A percentile compares a stretch with the other conserved stretches of the same genome.
Evolutionary conservation across 352 stramenopile species (phyloP).

Genomic region (Pythium myriotylum): DNA sequence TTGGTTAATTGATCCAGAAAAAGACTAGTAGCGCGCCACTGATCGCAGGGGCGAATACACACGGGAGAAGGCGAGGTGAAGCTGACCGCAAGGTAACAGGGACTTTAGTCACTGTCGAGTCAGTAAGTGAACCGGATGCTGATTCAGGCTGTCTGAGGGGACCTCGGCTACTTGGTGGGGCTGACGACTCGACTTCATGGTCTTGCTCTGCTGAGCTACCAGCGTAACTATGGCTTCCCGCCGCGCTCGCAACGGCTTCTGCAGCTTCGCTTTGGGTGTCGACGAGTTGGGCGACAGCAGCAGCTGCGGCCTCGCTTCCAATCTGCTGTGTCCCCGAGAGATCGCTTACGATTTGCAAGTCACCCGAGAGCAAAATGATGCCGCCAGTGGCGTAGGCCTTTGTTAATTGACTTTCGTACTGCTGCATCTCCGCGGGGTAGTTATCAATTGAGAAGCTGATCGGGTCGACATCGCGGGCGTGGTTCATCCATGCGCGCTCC

Average conservation of each 20-base stretch:
- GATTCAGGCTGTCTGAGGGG: background rate
- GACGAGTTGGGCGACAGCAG: slow-evolving; percentile 10
- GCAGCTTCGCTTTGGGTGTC: background rate
- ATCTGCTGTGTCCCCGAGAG: slow-evolving; percentile 5
- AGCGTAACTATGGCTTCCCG: background rate
- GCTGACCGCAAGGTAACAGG: background rate
- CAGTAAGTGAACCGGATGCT: background rate
- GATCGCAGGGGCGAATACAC: no score
- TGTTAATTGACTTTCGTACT: slow-evolving; percentile 19
- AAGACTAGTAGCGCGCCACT: no score
- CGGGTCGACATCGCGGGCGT: slow-evolving; percentile 10
- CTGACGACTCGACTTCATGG: background rate
- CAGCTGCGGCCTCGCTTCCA: slow-evolving; percentile 15
- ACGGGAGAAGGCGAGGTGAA: no score
- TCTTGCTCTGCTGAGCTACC: background rate
- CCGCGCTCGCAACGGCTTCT: background rate
- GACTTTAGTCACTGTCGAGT: background rate
- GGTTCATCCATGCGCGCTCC: slow-evolving; percentile 11
- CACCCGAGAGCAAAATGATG: slow-evolving; percentile 15
- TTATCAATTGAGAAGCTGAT: slow-evolving; percentile 4
- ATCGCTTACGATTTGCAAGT: slow-evolving; percentile 14
- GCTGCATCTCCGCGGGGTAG: slow-evolving; percentile 10
- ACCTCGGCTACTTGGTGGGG: background rate
- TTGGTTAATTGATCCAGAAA: no score
- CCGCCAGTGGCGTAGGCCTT: slow-evolving; percentile 15